Conservation (phyloP, 23 red algal species). For the Gracilaria caudata region DNA sequence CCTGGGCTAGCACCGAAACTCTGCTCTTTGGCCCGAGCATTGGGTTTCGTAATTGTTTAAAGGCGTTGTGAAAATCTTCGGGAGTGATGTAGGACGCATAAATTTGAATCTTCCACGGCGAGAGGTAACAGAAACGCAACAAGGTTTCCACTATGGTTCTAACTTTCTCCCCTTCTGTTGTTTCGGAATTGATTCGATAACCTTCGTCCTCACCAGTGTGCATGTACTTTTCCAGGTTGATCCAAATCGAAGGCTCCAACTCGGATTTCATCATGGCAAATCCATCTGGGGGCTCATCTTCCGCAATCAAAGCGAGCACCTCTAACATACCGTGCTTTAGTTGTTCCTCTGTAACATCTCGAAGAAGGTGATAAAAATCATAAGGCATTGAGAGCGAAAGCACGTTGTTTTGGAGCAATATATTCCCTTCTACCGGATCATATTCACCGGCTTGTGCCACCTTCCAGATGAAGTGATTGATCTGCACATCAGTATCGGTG, state of each 20-base stretch:
- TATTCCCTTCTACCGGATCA: slow-evolving; percentile 11
- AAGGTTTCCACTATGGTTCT: slow-evolving; percentile 25
- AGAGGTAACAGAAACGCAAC: slow-evolving; percentile 27
- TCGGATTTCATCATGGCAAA: slow-evolving; percentile 34
- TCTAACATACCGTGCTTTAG: slow-evolving; percentile 25
- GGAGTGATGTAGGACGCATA: slow-evolving; percentile 28
- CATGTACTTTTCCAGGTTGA: slow-evolving; percentile 16
- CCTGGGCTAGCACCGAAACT: neutral
- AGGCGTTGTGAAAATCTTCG: neutral
- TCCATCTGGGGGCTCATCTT: slow-evolving; percentile 34
- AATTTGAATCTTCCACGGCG: slow-evolving; percentile 44
- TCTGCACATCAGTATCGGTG: slow-evolving; percentile 7
- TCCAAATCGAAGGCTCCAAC: slow-evolving; percentile 24
- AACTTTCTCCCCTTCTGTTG: neutral
- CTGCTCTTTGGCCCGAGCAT: neutral
- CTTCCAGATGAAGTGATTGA: slow-evolving; percentile 28
- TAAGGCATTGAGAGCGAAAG: slow-evolving; percentile 12
- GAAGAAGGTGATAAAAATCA: slow-evolving; percentile 28
- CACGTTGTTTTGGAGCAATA: slow-evolving; percentile 44
- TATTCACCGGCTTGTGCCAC: slow-evolving; percentile 40
- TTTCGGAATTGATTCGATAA: neutral
- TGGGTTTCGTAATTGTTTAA: neutral
- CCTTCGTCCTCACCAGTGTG: neutral
- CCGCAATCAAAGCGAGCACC: slow-evolving; percentile 41
- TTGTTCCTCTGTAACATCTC: slow-evolving; percentile 4